phyloP scores from a whole-genome alignment of 2,329 filamentous ascomycete genomes.

The Zalaria obscura region DNA sequence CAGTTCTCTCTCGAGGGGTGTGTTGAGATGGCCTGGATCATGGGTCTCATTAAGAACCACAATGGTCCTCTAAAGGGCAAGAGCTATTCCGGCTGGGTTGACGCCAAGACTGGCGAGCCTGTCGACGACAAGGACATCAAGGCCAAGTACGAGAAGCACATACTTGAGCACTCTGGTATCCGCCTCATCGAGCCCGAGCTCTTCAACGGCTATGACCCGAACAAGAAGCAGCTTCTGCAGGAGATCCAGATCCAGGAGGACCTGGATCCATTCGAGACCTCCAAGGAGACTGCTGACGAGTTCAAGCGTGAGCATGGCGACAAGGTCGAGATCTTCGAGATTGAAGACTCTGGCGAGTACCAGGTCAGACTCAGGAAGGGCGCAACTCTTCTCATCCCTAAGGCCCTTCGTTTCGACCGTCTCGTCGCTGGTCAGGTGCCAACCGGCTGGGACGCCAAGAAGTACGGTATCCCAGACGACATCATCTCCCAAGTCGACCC shows the following conservation, averaged over 20 bases:
- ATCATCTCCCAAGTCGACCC: slow-evolving; percentile 97
- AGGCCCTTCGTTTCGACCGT: slow-evolving; percentile 92
- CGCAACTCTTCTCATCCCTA: slow-evolving; percentile 86
- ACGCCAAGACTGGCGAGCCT: slow-evolving; percentile 83
- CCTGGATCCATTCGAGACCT: slow-evolving; percentile 89
- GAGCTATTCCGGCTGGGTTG: slow-evolving; percentile 93
- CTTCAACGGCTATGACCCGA: slow-evolving; percentile 92
- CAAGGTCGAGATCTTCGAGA: slow-evolving; percentile 95
- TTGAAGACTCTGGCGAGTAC: slow-evolving; percentile 84
- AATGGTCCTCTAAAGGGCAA: slow-evolving; percentile 93
- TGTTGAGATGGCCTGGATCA: slow-evolving; percentile 99
- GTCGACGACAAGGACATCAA: slow-evolving; percentile 98
- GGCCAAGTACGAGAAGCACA: slow-evolving; percentile 90
- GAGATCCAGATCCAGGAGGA: slow-evolving; percentile 97
- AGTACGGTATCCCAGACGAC: slow-evolving; percentile 91
- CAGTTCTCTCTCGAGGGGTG: slow-evolving; percentile 96
- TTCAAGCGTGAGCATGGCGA: slow-evolving; percentile 96
- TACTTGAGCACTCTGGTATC: slow-evolving; percentile 92
- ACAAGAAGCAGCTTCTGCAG: slow-evolving; percentile 96
- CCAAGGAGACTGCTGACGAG: slow-evolving; percentile 92
- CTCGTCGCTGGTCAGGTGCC: slow-evolving; percentile 95
- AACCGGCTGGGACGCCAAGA: slow-evolving; percentile 92
- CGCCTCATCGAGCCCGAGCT: slow-evolving; percentile 95
- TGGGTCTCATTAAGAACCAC: slow-evolving; percentile 98
- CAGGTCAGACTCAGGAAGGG: slow-evolving; percentile 92